These are phyloP conservation scores for Solanum hybrid DNA, from an alignment of 305 asterid genomes.

Conservation along the genomic window DNA sequence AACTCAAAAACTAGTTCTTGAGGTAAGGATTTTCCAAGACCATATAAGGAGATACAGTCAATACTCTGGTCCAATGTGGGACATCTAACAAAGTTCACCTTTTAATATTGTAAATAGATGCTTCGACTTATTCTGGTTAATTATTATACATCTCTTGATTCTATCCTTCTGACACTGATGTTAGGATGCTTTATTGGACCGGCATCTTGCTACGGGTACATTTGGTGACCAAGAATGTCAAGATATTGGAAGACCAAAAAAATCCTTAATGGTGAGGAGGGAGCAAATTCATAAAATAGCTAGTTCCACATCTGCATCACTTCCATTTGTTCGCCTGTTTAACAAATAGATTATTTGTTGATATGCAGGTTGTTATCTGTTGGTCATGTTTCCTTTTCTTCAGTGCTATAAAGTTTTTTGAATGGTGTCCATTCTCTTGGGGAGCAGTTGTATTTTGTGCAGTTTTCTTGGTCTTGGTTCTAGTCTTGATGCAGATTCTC, in stretches of 20 bases:
- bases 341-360: background rate
- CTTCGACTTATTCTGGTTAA: background rate
- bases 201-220: slow-evolving; percentile 49
- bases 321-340: background rate
- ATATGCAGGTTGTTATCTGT: slow-evolving; percentile 47
- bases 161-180: background rate
- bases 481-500: slow-evolving; percentile 65
- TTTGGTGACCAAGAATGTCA: slow-evolving; percentile 39
- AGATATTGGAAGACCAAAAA: slow-evolving; percentile 51
- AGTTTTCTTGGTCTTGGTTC: slow-evolving; percentile 43
- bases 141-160: background rate
- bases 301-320: background rate
- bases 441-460: slow-evolving; percentile 45
- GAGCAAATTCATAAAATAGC: background rate
- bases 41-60: background rate
- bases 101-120: background rate
- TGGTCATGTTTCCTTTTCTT: slow-evolving; percentile 51
- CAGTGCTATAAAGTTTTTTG: slow-evolving; percentile 31
- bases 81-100: background rate
- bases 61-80: background rate
- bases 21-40: background rate
- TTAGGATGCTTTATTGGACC: slow-evolving; percentile 72
- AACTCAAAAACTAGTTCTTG: background rate
- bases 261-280: slow-evolving; percentile 56
- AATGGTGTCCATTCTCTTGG: slow-evolving; percentile 55